Conservation (phyloP, 2,329 filamentous ascomycete species). For the Xylaria sp. region DNA sequence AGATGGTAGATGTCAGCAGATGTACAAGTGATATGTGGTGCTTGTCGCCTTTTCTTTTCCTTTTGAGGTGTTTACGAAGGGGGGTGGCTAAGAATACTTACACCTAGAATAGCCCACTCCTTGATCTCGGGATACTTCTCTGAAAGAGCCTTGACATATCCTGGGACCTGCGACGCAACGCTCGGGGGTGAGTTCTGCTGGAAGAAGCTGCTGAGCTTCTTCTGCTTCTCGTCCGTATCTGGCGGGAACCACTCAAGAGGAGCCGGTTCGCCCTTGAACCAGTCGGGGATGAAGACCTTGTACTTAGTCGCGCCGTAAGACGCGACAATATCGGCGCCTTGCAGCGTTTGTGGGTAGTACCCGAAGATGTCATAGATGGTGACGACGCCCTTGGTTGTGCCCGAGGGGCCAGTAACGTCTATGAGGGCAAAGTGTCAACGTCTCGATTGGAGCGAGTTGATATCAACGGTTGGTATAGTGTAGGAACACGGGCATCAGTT, state of each 20-base stretch:
- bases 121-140: constrained; percentile 65
- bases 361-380: constrained; percentile 77
- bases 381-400: constrained; percentile 68
- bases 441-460: not conserved
- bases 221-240: constrained; percentile 71
- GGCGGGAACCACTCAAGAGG: constrained; percentile 70
- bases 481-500: not conserved
- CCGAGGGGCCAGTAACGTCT: constrained; percentile 61
- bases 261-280: constrained; percentile 80
- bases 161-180: constrained; percentile 62
- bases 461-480: not conserved
- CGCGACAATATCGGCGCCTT: constrained; percentile 75
- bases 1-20: not conserved
- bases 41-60: not conserved
- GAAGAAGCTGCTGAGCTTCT: constrained; percentile 69
- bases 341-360: constrained; percentile 75
- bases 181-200: constrained; percentile 60
- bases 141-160: constrained; percentile 65
- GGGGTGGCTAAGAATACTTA: constrained; percentile 51
- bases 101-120: constrained; percentile 70
- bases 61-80: not conserved
- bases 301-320: constrained; percentile 71
- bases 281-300: constrained; percentile 91
- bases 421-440: constrained; percentile 37
- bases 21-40: not conserved